Evolutionary conservation across 345 rosid species (phyloP).

Genomic region (Mangifera indica): DNA sequence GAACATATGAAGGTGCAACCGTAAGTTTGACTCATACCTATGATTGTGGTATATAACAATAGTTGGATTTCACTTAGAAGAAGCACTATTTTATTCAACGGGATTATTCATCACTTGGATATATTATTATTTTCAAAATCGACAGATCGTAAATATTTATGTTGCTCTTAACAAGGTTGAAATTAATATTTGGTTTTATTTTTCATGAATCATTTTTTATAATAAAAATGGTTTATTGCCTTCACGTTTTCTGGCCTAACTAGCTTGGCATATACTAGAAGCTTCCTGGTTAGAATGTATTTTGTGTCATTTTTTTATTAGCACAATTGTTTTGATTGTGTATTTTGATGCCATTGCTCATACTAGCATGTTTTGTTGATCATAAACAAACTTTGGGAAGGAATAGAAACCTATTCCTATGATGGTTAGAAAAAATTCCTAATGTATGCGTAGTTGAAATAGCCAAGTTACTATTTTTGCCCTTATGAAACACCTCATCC

Average conservation of each 20-base stretch:
- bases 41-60: not conserved
- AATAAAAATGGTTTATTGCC: too few relatives aligned
- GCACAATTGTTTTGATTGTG: not conserved
- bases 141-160: not conserved
- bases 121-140: too few relatives aligned
- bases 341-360: not conserved
- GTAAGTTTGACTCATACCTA: conserved; percentile 49
- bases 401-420: too few relatives aligned
- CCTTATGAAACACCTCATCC: too few relatives aligned
- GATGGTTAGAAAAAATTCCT: too few relatives aligned
- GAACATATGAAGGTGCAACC: conserved; percentile 96
- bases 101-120: not conserved
- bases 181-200: too few relatives aligned
- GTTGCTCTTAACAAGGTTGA: not conserved
- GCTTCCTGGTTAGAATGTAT: not conserved
- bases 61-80: not conserved
- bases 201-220: too few relatives aligned
- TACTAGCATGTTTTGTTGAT: too few relatives aligned
- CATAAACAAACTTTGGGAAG: too few relatives aligned
- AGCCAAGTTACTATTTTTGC: too few relatives aligned
- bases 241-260: not conserved
- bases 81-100: not conserved
- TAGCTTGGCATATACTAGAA: not conserved
- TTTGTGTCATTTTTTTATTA: not conserved
- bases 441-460: too few relatives aligned